These are phyloP conservation scores for Daldinia sp. DNA, from an alignment of 2,329 filamentous ascomycete species.

Conservation along the genomic window DNA sequence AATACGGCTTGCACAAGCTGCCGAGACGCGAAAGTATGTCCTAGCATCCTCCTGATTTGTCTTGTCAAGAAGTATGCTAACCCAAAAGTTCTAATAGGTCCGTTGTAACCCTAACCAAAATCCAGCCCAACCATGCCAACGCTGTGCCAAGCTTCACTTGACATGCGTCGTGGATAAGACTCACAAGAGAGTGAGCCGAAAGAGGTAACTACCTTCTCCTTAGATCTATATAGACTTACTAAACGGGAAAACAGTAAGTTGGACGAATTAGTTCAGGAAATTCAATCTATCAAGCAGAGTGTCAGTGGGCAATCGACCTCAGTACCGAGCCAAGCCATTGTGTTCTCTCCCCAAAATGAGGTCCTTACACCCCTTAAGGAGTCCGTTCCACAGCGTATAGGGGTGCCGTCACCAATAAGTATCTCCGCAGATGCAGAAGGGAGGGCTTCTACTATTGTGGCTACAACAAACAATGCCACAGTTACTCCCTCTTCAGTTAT, in stretches of 20 bases:
- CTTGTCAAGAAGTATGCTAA: not conserved
- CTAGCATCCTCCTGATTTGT: not conserved
- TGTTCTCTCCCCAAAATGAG: constrained; percentile 26
- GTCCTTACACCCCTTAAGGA: constrained; percentile 32
- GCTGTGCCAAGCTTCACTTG: constrained; percentile 44
- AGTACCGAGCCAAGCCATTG: constrained; percentile 41
- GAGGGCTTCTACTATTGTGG: constrained; percentile 11
- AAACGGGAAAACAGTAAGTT: constrained; percentile 55
- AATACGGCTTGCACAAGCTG: constrained; percentile 48
- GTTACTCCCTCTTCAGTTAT: constrained; percentile 42
- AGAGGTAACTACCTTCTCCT: constrained; percentile 37
- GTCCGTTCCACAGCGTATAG: constrained; percentile 26
- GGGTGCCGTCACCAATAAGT: constrained; percentile 36
- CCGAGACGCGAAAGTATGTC: constrained; percentile 46
- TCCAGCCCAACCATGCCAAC: constrained; percentile 43
- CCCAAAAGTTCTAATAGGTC: constrained; percentile 39
- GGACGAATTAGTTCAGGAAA: constrained; percentile 62
- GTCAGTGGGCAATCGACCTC: constrained; percentile 48
- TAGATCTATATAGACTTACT: constrained; percentile 1
- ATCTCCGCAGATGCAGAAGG: constrained; percentile 25
- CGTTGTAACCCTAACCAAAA: constrained; percentile 46
- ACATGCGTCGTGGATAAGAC: constrained; percentile 46
- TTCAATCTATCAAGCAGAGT: constrained; percentile 62
- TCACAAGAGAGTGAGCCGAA: constrained; percentile 46
- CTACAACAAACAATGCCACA: constrained; percentile 10